Conservation (phyloP, 371 early-diverging fungal genomes). For the Mucor piriformis region DNA sequence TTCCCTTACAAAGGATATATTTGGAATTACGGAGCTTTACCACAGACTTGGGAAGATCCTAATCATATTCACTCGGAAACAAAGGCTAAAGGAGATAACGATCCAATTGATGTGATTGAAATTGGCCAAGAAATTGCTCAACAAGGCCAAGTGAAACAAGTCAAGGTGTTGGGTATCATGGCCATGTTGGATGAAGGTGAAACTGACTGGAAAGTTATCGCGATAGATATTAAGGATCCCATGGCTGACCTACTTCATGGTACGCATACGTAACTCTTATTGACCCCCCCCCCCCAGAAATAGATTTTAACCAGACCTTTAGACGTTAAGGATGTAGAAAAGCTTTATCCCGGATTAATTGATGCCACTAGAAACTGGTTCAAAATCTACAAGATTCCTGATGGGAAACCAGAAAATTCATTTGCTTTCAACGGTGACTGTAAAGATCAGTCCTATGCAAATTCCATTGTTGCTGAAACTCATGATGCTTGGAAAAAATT, state of each 20-base stretch:
- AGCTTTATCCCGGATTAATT: slow-evolving; percentile 92
- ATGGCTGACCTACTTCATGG: slow-evolving; percentile 90
- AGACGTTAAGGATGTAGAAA: slow-evolving; percentile 97
- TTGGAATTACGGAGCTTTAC: slow-evolving; percentile 99
- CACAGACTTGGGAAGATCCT: slow-evolving; percentile 99
- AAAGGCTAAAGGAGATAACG: slow-evolving; percentile 94
- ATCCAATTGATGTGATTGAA: slow-evolving; percentile 98
- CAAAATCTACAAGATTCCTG: slow-evolving; percentile 99
- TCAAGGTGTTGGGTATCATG: slow-evolving; percentile 97
- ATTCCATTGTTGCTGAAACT: slow-evolving; percentile 84
- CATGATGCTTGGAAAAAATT: slow-evolving; percentile 93
- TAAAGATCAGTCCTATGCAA: slow-evolving; percentile 76
- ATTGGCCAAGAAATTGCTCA: slow-evolving; percentile 92
- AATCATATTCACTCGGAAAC: slow-evolving; percentile 83
- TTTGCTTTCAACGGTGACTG: slow-evolving; percentile 97
- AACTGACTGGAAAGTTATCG: slow-evolving; percentile 99
- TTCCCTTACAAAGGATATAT: slow-evolving; percentile 99
- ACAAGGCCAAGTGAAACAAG: slow-evolving; percentile 97
- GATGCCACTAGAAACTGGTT: slow-evolving; percentile 98
- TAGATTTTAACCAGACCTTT: too few species aligned
- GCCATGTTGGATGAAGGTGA: slow-evolving; percentile 99
- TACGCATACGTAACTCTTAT: too few species aligned
- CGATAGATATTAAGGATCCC: slow-evolving; percentile 95
- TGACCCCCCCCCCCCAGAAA: too few species aligned
- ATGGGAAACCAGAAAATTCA: slow-evolving; percentile 98